Percentiles rank a stretch among this genome's conserved stretches.
phyloP scores from a whole-genome alignment of 352 stramenopile species.

The Hyaloperonospora brassicae region DNA sequence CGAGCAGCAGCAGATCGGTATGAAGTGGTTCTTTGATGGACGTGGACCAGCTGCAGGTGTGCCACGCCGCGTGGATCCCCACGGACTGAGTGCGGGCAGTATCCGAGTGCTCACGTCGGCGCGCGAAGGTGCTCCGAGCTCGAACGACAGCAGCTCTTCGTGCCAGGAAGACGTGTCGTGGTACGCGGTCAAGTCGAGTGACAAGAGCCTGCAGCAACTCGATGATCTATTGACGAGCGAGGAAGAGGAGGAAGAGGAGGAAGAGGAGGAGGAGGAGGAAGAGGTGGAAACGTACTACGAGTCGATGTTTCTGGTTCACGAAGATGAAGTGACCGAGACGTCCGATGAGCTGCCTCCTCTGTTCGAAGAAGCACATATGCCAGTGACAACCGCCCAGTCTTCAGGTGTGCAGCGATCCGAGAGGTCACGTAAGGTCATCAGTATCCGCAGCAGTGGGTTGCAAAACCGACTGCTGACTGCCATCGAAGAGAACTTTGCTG shows the following conservation, averaged over 20 bases:
- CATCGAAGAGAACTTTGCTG: conserved; percentile 32
- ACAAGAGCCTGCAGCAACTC: conserved; percentile 10
- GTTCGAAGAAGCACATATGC: conserved; percentile 5
- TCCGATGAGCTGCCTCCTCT: conserved; percentile 9
- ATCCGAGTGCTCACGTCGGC: conserved; percentile 31
- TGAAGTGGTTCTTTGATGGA: conserved; percentile 37
- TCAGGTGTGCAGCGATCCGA: conserved; percentile 6
- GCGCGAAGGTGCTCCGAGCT: conserved; percentile 11
- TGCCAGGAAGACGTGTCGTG: conserved; percentile 18
- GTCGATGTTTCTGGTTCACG: conserved; percentile 15
- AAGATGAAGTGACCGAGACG: conserved; percentile 15
- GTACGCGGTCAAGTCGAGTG: conserved; percentile 25
- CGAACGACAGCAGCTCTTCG: conserved; percentile 9
- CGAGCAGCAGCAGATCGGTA: conserved; percentile 23
- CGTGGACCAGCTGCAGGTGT: conserved; percentile 30
- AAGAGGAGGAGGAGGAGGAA: too few species aligned
- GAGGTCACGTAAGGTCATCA: conserved; percentile 44
- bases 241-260: conserved; percentile 10
- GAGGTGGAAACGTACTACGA: conserved; percentile 14
- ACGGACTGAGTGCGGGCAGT: conserved; percentile 18
- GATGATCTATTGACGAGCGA: conserved; percentile 10
- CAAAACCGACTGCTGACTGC: conserved; percentile 28
- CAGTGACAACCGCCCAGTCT: conserved; percentile 5
- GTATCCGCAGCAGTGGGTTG: conserved; percentile 36
- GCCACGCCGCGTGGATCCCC: conserved; percentile 25